Evolutionary conservation across 1,139 yeast genomes (phyloP).

Genomic region (Zygotorulaspora mrakii): DNA sequence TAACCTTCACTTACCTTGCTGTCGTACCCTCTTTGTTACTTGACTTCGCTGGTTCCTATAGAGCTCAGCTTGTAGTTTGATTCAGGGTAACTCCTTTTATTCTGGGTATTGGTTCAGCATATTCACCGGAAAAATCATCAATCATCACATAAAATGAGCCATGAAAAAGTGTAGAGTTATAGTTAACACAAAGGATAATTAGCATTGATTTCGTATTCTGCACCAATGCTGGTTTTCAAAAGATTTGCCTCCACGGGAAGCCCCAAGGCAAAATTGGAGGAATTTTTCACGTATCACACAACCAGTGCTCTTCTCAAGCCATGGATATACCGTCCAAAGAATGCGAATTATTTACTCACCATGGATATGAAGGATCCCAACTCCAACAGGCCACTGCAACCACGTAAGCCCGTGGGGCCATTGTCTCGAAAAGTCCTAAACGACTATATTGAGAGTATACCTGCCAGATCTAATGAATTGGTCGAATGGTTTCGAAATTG

Average conservation of each 20-base stretch:
- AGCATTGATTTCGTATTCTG: no score
- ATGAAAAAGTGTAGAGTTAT: no score
- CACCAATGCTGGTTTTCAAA: conserved; percentile 14
- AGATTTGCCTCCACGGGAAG: conserved; percentile 16
- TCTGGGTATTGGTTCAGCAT: no score
- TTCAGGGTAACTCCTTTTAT: no score
- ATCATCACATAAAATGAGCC: no score
- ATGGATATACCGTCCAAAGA: conserved; percentile 44
- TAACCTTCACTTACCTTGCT: no score
- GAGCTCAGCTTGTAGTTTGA: no score
- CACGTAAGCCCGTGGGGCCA: conserved; percentile 38
- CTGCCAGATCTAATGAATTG: conserved; percentile 38
- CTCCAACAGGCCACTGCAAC: conserved; percentile 40
- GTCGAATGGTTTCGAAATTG: conserved; percentile 34
- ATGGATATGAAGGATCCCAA: conserved; percentile 51
- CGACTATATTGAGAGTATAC: conserved; percentile 34
- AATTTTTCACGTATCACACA: conserved; percentile 26
- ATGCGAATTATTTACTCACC: conserved; percentile 49
- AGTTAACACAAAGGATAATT: no score
- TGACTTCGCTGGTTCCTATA: no score
- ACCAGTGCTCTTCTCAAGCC: conserved; percentile 36
- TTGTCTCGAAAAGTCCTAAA: conserved; percentile 38
- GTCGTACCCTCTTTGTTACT: no score
- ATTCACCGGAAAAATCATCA: no score
- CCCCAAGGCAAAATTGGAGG: conserved; percentile 21